Conservation (phyloP, 805 yeast genomes). For the Candida stauntonica region DNA sequence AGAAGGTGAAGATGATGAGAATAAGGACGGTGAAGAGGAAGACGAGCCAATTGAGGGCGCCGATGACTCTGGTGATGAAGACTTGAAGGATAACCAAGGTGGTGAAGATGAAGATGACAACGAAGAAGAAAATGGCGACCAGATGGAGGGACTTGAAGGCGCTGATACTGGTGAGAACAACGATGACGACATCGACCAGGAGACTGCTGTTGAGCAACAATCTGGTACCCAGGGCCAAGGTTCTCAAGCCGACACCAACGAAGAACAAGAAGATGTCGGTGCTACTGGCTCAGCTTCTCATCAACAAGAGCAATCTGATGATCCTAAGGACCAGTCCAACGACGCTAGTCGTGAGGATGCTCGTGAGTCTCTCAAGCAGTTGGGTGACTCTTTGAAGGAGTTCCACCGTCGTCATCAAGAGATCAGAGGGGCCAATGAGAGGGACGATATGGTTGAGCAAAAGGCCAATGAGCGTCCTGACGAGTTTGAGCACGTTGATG, state of each 20-base stretch:
- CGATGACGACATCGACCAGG: conserved; percentile 46
- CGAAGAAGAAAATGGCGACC: conserved; percentile 36
- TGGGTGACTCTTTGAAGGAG: conserved; percentile 89
- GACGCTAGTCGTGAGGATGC: conserved; percentile 63
- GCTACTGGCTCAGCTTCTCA: conserved; percentile 52
- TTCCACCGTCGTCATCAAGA: conserved; percentile 89
- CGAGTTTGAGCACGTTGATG: conserved; percentile 80
- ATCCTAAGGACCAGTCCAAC: conserved; percentile 36
- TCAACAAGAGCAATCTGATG: conserved; percentile 40
- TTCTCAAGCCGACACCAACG: conserved; percentile 48
- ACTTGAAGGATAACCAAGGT: conserved; percentile 28
- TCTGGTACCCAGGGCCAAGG: conserved; percentile 61
- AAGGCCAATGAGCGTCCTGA: conserved; percentile 69
- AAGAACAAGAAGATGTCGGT: conserved; percentile 65
- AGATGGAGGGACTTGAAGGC: conserved; percentile 53
- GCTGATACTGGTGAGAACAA: conserved; percentile 38
- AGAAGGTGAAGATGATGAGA: conserved; percentile 28
- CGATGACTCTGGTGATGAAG: conserved; percentile 32
- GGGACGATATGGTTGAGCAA: conserved; percentile 45
- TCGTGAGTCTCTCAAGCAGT: conserved; percentile 73
- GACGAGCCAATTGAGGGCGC: conserved; percentile 32
- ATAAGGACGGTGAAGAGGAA: conserved; percentile 28
- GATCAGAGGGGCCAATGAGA: conserved; percentile 61
- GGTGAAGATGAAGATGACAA: conserved; percentile 36
- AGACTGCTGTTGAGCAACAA: conserved; percentile 56